Percentiles rank a stretch among this genome's conserved stretches.
phyloP scores from a whole-genome alignment of 2,329 filamentous ascomycete genomes.

The Gyromitra esculenta region DNA sequence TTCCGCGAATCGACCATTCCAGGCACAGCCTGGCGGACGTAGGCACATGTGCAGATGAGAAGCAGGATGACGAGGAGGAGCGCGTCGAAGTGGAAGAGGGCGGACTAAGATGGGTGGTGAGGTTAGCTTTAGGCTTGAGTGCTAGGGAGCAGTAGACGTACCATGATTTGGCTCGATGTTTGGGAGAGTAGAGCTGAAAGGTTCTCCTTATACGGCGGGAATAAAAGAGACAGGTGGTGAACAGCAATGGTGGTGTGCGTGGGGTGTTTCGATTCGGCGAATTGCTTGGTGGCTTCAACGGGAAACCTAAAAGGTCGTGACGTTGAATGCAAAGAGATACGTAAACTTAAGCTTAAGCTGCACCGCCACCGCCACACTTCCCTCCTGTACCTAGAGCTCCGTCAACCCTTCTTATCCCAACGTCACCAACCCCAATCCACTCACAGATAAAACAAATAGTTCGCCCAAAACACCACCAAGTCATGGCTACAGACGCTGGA shows the following conservation, averaged over 20 bases:
- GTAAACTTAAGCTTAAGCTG: constrained; percentile 12
- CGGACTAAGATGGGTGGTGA: constrained; percentile 70
- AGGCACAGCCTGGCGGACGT: constrained; percentile 89
- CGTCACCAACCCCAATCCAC: constrained; percentile 9
- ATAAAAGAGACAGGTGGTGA: background rate
- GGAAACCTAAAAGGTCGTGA: background rate
- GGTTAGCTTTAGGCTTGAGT: constrained; percentile 7
- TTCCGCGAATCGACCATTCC: constrained; percentile 92
- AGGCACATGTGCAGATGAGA: constrained; percentile 93
- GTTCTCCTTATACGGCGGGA: background rate
- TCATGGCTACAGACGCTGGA: constrained; percentile 55
- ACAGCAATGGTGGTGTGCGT: background rate
- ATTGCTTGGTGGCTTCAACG: constrained; percentile 7
- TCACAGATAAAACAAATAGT: background rate
- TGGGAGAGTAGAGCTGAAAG: background rate
- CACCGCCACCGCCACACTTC: constrained; percentile 8
- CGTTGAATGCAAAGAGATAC: background rate
- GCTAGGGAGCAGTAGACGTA: background rate
- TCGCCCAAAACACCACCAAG: constrained; percentile 7
- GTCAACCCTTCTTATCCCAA: constrained; percentile 9
- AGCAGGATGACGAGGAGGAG: constrained; percentile 93
- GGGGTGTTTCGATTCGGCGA: background rate
- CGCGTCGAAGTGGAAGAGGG: constrained; percentile 98
- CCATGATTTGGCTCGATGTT: constrained; percentile 14
- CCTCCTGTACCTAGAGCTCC: background rate